Evolutionary conservation across 371 early-diverging fungal genomes (phyloP).

Genomic region (Actinomucor elegans): DNA sequence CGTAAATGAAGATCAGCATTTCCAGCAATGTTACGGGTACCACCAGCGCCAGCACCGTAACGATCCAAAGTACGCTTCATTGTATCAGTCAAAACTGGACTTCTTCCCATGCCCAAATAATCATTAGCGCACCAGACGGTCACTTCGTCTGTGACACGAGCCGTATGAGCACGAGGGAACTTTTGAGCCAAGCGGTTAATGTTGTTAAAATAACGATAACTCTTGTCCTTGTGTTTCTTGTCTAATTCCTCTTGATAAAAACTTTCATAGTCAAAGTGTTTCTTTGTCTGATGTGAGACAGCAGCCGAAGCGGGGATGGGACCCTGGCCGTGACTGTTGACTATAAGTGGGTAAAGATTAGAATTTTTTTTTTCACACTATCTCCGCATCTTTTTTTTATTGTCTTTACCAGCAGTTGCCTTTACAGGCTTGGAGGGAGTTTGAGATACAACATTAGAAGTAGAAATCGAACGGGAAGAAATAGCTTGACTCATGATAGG

Average conservation of each 20-base stretch:
- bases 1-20: constrained; percentile 93
- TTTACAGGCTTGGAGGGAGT: constrained; percentile 47
- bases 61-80: constrained; percentile 93
- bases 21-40: constrained; percentile 98
- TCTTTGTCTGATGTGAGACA: constrained; percentile 37
- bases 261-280: constrained; percentile 88
- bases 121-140: constrained; percentile 99
- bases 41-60: constrained; percentile 98
- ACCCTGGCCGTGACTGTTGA: constrained; percentile 24
- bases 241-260: constrained; percentile 83
- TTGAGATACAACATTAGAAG: constrained; percentile 35
- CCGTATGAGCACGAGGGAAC: constrained; percentile 94
- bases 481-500: constrained; percentile 90
- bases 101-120: constrained; percentile 95
- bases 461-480: constrained; percentile 56
- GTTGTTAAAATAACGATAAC: constrained; percentile 98
- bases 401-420: constrained; percentile 37
- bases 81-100: constrained; percentile 82
- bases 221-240: constrained; percentile 95
- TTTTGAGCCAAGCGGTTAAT: constrained; percentile 95
- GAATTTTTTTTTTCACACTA: not conserved
- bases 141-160: constrained; percentile 80
- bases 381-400: not conserved
- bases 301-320: constrained; percentile 18
- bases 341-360: constrained; percentile 5